Conservation (phyloP, 2,329 filamentous ascomycete genomes). For the Lachnellula cervina region DNA sequence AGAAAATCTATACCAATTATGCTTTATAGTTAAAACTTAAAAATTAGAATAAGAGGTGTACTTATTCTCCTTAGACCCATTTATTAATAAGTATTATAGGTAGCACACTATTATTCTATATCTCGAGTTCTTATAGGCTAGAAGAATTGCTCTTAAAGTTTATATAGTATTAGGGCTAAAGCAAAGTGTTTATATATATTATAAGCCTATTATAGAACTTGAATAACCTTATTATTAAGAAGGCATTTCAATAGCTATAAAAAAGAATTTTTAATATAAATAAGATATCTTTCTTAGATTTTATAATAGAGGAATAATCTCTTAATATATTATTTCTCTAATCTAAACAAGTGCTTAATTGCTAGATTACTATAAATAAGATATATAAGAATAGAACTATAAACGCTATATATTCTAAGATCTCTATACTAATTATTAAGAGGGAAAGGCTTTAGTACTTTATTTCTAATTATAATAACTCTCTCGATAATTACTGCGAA, state of each 20-base stretch:
- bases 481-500: too few species aligned
- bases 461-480: not conserved
- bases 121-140: not conserved
- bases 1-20: not conserved
- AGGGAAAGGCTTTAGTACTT: not conserved
- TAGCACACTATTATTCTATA: not conserved
- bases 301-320: not conserved
- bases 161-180: not conserved
- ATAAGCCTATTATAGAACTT: not conserved
- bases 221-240: not conserved
- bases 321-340: not conserved
- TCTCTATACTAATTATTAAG: not conserved
- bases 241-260: not conserved
- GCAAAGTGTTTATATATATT: not conserved
- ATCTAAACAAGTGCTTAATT: not conserved
- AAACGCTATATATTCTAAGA: not conserved
- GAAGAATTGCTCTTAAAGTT: not conserved
- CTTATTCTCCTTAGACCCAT: not conserved
- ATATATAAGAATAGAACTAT: not conserved
- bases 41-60: not conserved
- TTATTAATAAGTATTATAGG: not conserved
- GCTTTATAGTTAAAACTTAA: not conserved
- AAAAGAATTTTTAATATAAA: not conserved
- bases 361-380: not conserved
- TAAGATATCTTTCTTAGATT: not conserved